Base-by-base conservation (phyloP, 1,284 basidiomycete genomes). In the Singerocomus inundabilis region DNA sequence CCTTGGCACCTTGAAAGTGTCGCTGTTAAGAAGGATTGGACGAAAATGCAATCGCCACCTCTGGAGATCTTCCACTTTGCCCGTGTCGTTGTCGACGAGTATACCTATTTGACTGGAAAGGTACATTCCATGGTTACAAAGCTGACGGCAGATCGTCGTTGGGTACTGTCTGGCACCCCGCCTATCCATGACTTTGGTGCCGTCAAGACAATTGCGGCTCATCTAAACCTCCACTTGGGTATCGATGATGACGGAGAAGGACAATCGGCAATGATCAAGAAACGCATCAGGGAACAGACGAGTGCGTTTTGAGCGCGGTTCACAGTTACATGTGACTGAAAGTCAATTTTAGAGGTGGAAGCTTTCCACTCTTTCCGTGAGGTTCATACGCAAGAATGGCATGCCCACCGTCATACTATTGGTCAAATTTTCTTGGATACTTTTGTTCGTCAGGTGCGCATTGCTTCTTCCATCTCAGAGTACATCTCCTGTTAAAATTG, bases 321-420 rank as follows among this genome's bases (percentile, higher is more conserved):
- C 25, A 10, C 28, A 16, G 40, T 45, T 44, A 38, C 18, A 43
- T 38, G 31, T 24, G 36, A 33, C 52, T 53, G 46, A 53, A 41
- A 2, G 6, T 39, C 21, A 29, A 48, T 37, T 59, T n/a, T 57
- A 91, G 89, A 84, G 50, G 93, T 89, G 42, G 94, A 98, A 66
- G 84, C 85, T 58, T 98, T 98, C 79, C 93, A 97, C 68, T 95
- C 94, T 1, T 98, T 95, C 85, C 84, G 93, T 26, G 95, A 98
- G 63, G 87, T 94, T 16, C 93, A 92, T 62, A 94, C 87, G 38
- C 70, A 89, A 18, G 89, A 93, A 56, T 98, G 94, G 94, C 94
- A 97, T 64, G 84, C 84, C 1, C 85, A 92, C 57, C 84, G 94
- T 8, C 86, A 94, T 61, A 74, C 82, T 51, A 72, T 94, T 15